phyloP scores from a whole-genome alignment of 305 asterid genomes.

The Nicotiana rustica region DNA sequence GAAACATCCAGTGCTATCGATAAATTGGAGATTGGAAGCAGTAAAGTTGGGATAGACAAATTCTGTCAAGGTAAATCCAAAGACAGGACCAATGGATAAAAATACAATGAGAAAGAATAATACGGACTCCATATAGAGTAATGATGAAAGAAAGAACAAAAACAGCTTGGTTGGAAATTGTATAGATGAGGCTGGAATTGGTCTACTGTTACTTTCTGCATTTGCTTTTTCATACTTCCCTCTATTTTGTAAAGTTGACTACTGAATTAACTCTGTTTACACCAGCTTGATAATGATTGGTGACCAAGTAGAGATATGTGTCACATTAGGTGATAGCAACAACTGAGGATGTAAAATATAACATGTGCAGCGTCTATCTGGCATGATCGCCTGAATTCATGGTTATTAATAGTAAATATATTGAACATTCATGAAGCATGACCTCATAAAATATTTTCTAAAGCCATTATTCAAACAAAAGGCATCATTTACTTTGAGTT shows the following conservation, averaged over 20 bases:
- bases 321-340: conserved; percentile 31
- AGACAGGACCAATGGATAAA: conserved; percentile 37
- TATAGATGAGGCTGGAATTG: conserved; percentile 36
- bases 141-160: conserved; percentile 36
- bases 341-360: conserved; percentile 35
- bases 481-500: conserved; percentile 52
- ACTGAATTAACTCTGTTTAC: conserved; percentile 20
- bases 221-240: conserved; percentile 30
- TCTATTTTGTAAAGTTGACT: conserved; percentile 43
- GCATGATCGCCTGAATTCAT: conserved; percentile 36
- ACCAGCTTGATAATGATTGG: conserved; percentile 43
- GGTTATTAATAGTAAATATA: conserved; percentile 34
- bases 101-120: conserved; percentile 45
- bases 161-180: conserved; percentile 37
- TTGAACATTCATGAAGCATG: conserved; percentile 42
- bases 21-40: conserved; percentile 49
- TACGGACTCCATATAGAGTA: conserved; percentile 53
- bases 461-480: conserved; percentile 33
- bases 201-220: conserved; percentile 36
- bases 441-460: conserved; percentile 32
- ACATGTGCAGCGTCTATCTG: conserved; percentile 36
- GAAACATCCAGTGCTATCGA: conserved; percentile 58
- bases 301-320: conserved; percentile 17
- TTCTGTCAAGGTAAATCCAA: conserved; percentile 48
- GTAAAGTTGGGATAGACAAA: conserved; percentile 64